phyloP scores from a whole-genome alignment of 257 asterid species.

The Eustoma russellianum region DNA sequence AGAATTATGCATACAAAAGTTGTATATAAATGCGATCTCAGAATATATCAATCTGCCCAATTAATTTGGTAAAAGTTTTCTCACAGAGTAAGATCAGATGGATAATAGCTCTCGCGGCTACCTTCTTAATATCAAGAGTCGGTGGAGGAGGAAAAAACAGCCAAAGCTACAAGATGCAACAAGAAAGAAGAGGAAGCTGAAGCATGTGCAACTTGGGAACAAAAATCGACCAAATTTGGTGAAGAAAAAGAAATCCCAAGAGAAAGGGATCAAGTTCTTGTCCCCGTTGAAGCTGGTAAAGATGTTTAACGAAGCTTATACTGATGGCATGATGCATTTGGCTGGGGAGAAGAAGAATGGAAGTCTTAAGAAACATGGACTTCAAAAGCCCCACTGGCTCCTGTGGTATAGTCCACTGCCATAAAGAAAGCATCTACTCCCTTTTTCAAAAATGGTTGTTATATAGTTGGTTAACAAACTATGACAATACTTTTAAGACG shows the following conservation, averaged over 20 bases:
- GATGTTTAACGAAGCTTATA: conserved; percentile 16
- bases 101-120: conserved; percentile 1
- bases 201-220: conserved; percentile 10
- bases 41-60: too few species aligned
- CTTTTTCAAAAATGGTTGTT: too few species aligned
- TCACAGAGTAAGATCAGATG: too few species aligned
- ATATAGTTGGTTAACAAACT: too few species aligned
- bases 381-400: conserved; percentile 3
- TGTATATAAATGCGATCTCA: too few species aligned
- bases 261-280: background rate
- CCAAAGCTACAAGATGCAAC: conserved; percentile 9
- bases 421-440: background rate
- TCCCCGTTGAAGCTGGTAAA: conserved; percentile 14
- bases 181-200: conserved; percentile 11
- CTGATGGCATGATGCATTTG: conserved; percentile 19
- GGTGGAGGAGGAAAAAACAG: conserved; percentile 17
- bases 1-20: too few species aligned
- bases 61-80: too few species aligned
- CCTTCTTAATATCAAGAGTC: conserved; percentile 14
- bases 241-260: background rate
- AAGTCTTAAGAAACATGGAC: conserved; percentile 1
- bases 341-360: conserved; percentile 12
- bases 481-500: too few species aligned
- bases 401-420: conserved; percentile 14
- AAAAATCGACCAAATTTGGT: background rate